Base-by-base conservation (phyloP, 106 monocot species). In the Phalaenopsis equestris region DNA sequence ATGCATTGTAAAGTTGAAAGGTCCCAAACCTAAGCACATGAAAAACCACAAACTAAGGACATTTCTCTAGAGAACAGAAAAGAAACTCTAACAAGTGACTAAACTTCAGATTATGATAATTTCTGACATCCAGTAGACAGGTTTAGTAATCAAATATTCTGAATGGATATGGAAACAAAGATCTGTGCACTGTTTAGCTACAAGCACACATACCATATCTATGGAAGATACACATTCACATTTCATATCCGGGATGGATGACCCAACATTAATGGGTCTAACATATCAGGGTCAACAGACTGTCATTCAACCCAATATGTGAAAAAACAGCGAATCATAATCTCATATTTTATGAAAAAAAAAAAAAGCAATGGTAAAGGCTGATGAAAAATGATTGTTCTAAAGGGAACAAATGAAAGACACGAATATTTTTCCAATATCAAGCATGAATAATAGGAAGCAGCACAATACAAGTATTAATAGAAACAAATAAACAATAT, bases 1-100 rank as follows among this genome's bases (percentile, higher is more conserved):
- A 94, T 85, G 74, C 97, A 98, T 68, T 92, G 94, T 80, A 98
- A 84, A 30, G 86, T 89, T 81, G 85, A 41, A 37, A 98, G 87
- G 79, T 98, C 94, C 97, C 97, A 98, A 45, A 94, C 92, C 97
- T 98, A 87, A 67, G 64, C 6, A 43, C 14, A 45, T 70, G 12
- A 42, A 55, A 55, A 17, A 9, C 19, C 43, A 12, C 30, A 70
- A 36, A n/a, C 9, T 67, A 68, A 48, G 8, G 48, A 23, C 36
- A 67, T 68, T 70, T 70, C 70, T 70, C 70, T 15, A 41, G 39
- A 38, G 38, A 36, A 5, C 17, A 67, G 16, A 72, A 72, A 37
- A 70, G 3, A 70, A 74, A 42, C 4, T 18, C 8, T 19, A 42
- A 2, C 5, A 42, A 74, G 19, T 74, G n/a, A 74, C 12, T 70